Base-by-base conservation (phyloP, 2,329 filamentous ascomycete species). In the Paradendryphiella salina region DNA sequence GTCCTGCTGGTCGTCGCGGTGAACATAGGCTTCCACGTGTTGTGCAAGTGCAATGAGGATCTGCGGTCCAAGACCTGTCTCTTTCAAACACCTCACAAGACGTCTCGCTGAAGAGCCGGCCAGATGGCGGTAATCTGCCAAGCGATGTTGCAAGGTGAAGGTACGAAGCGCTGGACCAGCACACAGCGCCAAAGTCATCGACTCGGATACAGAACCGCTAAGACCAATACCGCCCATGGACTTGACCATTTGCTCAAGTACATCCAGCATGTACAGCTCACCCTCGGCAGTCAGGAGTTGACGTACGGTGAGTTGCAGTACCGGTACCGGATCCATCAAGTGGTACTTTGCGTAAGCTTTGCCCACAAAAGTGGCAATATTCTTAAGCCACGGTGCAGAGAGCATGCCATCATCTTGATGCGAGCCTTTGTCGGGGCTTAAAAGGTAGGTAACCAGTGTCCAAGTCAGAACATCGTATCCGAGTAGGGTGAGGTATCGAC, bases 191-290 rank as follows among this genome's bases (percentile, higher is more conserved):
- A 89, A 79, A 21, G 96, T 82, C 73, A 96, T 92, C 14, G 86
- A 79, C 61, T 99, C 93, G 23, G 90, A 96, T 66, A 96, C 93
- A 66, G 92, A 90, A 44, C 86, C 83, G 53, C 93, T 87, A 3
- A 92, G 86, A 10, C 93, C 86, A 52, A 99, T 92, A 37, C 95
- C 95, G 14, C 90, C 90, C 94, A 99, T 97, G 2, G 89, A 89
- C 29, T 85, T 85, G 43, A 97, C 88, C 53, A 99, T 82, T 66
- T 97, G 90, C 67, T 94, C 89, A 34, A 99, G 77, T 53, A 99
- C 89, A 57, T 96, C 90, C 28, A 99, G 80, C 70, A 97, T 92
- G 8, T 89, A 95, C 0, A 91, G 88, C 61, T 96, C 95, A 56
- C 92, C 92, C 88, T 41, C 82, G 4, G 61, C 52, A n/a, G 54